These are phyloP conservation scores for Nicotiana knightiana DNA, from an alignment of 257 asterid species.

Conservation along the genomic window DNA sequence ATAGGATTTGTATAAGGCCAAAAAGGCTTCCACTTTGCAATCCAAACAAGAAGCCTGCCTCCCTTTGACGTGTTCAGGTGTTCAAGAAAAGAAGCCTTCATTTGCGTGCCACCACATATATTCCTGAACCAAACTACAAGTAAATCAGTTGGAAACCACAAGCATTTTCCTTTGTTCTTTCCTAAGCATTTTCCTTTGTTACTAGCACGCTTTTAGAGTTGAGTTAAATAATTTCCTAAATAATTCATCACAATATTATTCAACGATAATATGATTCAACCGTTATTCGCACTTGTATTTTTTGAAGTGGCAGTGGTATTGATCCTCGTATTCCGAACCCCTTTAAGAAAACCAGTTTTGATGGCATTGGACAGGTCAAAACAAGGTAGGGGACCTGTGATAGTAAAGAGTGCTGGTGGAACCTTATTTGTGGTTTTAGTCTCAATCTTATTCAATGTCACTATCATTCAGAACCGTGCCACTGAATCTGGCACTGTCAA, in stretches of 20 bases:
- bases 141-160: background rate
- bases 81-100: background rate
- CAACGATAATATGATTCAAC: constrained; percentile 52
- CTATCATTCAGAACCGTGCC: constrained; percentile 37
- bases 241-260: background rate
- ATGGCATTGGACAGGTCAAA: constrained; percentile 50
- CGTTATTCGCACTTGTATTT: constrained; percentile 52
- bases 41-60: background rate
- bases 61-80: background rate
- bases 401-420: constrained; percentile 63
- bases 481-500: constrained; percentile 35
- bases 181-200: background rate
- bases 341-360: constrained; percentile 51
- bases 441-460: constrained; percentile 42
- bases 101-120: background rate
- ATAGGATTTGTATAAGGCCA: background rate
- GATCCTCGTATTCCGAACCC: constrained; percentile 60
- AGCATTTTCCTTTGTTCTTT: background rate
- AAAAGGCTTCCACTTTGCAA: background rate
- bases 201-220: background rate
- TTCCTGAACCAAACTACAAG: constrained; percentile 2
- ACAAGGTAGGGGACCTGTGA: constrained; percentile 69
- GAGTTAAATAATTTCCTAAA: background rate
- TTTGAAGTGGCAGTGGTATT: constrained; percentile 48
- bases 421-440: constrained; percentile 49